Evolutionary conservation across 2,329 filamentous ascomycete genomes (phyloP), one percentile per base, ranked within the genome.

Genomic region (Colletotrichum sansevieriae): DNA sequence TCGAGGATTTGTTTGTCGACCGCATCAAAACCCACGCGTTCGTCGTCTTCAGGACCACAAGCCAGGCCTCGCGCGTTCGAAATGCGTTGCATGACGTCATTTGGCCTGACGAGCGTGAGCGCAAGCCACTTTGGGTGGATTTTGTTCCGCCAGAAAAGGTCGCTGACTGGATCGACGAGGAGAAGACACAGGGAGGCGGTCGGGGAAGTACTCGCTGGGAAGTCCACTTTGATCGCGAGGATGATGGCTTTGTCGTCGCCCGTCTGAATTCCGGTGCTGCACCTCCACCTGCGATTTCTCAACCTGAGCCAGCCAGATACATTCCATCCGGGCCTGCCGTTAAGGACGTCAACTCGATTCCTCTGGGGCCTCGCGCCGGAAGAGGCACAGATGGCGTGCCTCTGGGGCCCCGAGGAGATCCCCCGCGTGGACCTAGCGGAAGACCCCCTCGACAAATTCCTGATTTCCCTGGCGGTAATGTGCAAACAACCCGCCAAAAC

Each of bases 21-120:
- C 85, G 86, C 37, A 92, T 98, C 75, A 91, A 92, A 71, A 97
- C 95, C 0, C 96, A 99, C 78, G 94, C 94, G 9, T 92, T 98
- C 75, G 91, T 91, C 43, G 83, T 88, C 25, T 95, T 98, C 77
- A 82, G 84, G 51, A 91, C 85, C 52, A 83, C 89, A 10, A 83
- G 90, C 3, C 90, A 92, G 3, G 96, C 96, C 4, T 89, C 91
- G 0, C 88, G 93, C 22, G 94, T 93, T 9, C 91, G 95, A 56
- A 86, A 88, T 10, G 87, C 87, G 2, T 83, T 98, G 2, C 95
- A 99, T 79, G 88, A 90, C 66, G 87, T 87, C 22, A 87, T 94
- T 41, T 98, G 95, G 93, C 95, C 95, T 1, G 89, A 94, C 67
- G 95, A 98, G 80, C 89, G 91, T 67, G 92, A 91, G 72, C 88